phyloP scores from a whole-genome alignment of 371 early-diverging fungal species.

The Smittium culicis region DNA sequence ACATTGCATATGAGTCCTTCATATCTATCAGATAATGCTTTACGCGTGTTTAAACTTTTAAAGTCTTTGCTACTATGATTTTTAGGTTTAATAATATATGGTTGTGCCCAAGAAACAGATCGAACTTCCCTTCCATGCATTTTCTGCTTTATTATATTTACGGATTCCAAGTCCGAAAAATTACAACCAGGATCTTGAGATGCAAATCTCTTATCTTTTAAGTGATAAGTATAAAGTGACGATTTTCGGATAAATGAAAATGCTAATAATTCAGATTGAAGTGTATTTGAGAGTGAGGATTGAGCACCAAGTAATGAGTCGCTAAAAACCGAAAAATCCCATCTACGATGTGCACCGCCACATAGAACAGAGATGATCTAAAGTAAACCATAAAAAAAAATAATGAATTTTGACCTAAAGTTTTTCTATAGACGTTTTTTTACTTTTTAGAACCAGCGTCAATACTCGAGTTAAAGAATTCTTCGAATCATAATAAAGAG shows the following conservation, averaged over 20 bases:
- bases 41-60: no score
- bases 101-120: background rate
- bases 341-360: slow-evolving; percentile 9
- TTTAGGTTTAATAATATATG: background rate
- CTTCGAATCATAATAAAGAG: no score
- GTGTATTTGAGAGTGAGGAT: background rate
- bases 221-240: background rate
- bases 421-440: background rate
- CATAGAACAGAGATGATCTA: slow-evolving; percentile 1
- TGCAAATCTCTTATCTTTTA: background rate
- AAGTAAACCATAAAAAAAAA: no score
- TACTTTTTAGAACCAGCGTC: no score
- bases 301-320: background rate
- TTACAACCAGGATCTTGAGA: background rate
- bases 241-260: slow-evolving; percentile 6
- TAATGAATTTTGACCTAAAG: background rate
- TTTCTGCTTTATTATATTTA: background rate
- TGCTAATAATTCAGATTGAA: background rate
- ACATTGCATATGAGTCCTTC: background rate
- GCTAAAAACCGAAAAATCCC: slow-evolving; percentile 3
- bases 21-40: no score
- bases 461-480: no score
- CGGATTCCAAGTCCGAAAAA: background rate
- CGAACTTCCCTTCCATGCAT: slow-evolving; percentile 3
- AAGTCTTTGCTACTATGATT: background rate